These are phyloP conservation scores for Magnusiomyces paraingens DNA, from an alignment of 1,139 yeast species.

Conservation along the genomic window DNA sequence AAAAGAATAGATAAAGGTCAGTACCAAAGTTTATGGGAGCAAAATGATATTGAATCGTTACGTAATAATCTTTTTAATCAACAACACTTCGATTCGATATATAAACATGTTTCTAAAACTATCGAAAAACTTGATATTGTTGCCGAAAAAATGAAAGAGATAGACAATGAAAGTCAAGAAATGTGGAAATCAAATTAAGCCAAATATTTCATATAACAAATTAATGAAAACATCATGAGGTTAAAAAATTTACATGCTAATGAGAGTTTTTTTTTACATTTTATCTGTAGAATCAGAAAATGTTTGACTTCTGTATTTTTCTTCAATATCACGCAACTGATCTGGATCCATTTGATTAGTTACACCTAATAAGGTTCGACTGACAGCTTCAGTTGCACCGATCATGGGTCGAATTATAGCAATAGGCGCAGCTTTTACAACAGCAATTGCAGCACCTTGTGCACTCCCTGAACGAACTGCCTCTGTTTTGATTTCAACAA, in stretches of 20 bases:
- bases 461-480: constrained; percentile 50
- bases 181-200: constrained; percentile 23
- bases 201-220: background rate
- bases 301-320: constrained; percentile 23
- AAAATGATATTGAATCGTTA: constrained; percentile 29
- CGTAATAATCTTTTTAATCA: constrained; percentile 39
- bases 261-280: background rate
- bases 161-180: constrained; percentile 32
- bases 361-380: constrained; percentile 75
- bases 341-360: constrained; percentile 73
- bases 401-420: constrained; percentile 78
- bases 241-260: background rate
- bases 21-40: constrained; percentile 32
- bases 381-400: constrained; percentile 88
- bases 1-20: constrained; percentile 24
- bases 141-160: constrained; percentile 36
- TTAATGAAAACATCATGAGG: background rate
- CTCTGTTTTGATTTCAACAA: constrained; percentile 53
- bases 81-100: constrained; percentile 39
- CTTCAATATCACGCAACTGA: constrained; percentile 44
- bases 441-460: constrained; percentile 57
- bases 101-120: constrained; percentile 37
- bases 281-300: background rate
- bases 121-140: constrained; percentile 39
- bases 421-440: constrained; percentile 75